Percentiles rank a stretch among this genome's conserved stretches.
phyloP scores from a whole-genome alignment of 345 rosid genomes.

The Noccaea caerulescens region DNA sequence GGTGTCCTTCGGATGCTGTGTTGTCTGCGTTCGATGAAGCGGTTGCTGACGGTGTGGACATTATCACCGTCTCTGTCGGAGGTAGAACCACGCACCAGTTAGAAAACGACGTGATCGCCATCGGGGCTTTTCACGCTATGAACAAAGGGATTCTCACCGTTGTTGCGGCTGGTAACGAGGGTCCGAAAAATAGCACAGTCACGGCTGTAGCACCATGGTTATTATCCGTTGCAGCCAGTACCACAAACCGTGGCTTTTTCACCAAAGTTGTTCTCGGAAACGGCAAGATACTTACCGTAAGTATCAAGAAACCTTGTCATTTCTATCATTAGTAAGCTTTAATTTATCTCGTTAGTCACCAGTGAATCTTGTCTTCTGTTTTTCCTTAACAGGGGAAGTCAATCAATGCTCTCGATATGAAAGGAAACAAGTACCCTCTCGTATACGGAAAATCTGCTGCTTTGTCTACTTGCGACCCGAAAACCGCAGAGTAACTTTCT shows the following conservation, averaged over 20 bases:
- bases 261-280: constrained; percentile 51
- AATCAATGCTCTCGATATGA: constrained; percentile 43
- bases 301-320: constrained; percentile 26
- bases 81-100: accelerated
- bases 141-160: constrained; percentile 50
- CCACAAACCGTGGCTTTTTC: constrained; percentile 47
- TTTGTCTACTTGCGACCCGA: background rate
- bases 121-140: constrained; percentile 58
- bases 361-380: background rate
- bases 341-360: background rate
- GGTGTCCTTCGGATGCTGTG: constrained; percentile 15
- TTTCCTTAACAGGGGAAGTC: constrained; percentile 46
- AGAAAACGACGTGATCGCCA: constrained; percentile 39
- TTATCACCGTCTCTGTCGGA: constrained; percentile 50
- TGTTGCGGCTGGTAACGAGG: constrained; percentile 50
- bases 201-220: constrained; percentile 50
- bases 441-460: constrained; percentile 30
- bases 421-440: constrained; percentile 44
- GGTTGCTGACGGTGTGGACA: constrained; percentile 51
- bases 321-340: background rate
- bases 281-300: constrained; percentile 47
- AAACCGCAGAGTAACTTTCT: constrained; percentile 10
- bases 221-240: constrained; percentile 53
- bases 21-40: constrained; percentile 51
- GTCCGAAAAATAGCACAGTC: background rate